Percentiles rank a stretch among this genome's conserved stretches.
Evolutionary conservation across 2,329 filamentous ascomycete genomes (phyloP).

Genomic region (Fusarium ramigenum): DNA sequence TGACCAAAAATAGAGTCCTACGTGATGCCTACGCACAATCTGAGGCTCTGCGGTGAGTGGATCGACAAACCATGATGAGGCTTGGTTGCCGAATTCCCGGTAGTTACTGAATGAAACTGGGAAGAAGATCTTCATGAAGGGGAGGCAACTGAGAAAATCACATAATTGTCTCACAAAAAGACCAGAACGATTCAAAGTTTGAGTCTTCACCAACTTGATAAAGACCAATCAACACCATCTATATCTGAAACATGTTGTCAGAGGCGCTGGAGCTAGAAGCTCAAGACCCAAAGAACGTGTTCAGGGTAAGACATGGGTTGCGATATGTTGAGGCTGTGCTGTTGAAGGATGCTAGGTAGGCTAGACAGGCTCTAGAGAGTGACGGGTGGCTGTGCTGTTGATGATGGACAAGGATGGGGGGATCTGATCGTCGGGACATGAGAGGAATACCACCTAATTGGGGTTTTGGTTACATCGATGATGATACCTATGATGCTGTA

Average conservation of each 20-base stretch:
- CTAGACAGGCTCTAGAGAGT: not conserved
- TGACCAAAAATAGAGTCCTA: constrained; percentile 12
- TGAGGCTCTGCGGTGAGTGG: constrained; percentile 18
- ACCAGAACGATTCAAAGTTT: not conserved
- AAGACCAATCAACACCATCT: not conserved
- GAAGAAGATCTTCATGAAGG: not conserved
- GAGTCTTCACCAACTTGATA: not conserved
- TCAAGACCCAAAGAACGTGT: not conserved
- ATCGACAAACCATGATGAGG: not conserved
- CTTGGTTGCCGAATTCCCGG: not conserved
- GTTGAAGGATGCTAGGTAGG: constrained; percentile 1
- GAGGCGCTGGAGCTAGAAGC: not conserved
- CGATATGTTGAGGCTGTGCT: constrained; percentile 27
- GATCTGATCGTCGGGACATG: not conserved
- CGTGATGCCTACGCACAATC: not conserved
- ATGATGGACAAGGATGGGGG: constrained; percentile 12
- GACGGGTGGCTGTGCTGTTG: constrained; percentile 28
- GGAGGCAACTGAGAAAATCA: not conserved
- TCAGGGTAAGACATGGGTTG: constrained; percentile 23
- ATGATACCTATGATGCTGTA: not conserved
- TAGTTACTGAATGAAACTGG: not conserved
- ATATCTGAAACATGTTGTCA: constrained; percentile 21
- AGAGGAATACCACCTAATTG: not conserved
- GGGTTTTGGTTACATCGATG: not conserved
- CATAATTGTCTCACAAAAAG: not conserved